Evolutionary conservation across 306 rosid species (phyloP).

Genomic region (Psophocarpus tetragonolobus): DNA sequence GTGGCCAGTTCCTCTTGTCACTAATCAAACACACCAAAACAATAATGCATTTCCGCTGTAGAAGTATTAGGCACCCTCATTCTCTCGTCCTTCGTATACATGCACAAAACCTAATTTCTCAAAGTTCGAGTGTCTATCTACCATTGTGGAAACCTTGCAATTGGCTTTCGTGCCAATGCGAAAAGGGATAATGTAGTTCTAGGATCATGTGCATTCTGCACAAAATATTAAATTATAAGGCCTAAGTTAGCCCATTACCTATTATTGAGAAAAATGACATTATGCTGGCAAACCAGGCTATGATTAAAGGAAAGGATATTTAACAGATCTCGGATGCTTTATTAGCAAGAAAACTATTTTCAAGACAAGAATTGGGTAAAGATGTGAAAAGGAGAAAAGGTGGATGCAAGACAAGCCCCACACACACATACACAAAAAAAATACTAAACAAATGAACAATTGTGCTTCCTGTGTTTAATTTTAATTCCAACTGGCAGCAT

Average conservation of each 20-base stretch:
- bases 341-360: slow-evolving; percentile 33
- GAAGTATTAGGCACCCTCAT: slow-evolving; percentile 33
- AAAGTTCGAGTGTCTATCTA: slow-evolving; percentile 7
- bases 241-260: slow-evolving; percentile 15
- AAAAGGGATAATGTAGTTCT: background rate
- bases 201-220: slow-evolving; percentile 24
- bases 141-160: slow-evolving; percentile 8
- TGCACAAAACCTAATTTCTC: slow-evolving; percentile 25
- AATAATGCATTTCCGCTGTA: slow-evolving; percentile 53
- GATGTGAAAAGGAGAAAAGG: slow-evolving; percentile 34
- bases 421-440: too few relatives aligned
- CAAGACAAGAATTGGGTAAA: slow-evolving; percentile 32
- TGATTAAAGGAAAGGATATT: slow-evolving; percentile 39
- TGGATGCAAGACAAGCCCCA: slow-evolving; percentile 27
- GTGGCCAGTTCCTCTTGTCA: slow-evolving; percentile 66
- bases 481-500: slow-evolving; percentile 43
- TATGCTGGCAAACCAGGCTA: slow-evolving; percentile 31
- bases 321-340: slow-evolving; percentile 44
- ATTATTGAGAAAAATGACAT: slow-evolving; percentile 25
- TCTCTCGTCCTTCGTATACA: slow-evolving; percentile 30
- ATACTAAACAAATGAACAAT: slow-evolving; percentile 16
- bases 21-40: slow-evolving; percentile 28
- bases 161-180: background rate
- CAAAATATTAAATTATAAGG: slow-evolving; percentile 23
- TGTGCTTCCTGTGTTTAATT: slow-evolving; percentile 23